Conservation (phyloP, 805 yeast genomes). For the Kockiozyma suomiensis region DNA sequence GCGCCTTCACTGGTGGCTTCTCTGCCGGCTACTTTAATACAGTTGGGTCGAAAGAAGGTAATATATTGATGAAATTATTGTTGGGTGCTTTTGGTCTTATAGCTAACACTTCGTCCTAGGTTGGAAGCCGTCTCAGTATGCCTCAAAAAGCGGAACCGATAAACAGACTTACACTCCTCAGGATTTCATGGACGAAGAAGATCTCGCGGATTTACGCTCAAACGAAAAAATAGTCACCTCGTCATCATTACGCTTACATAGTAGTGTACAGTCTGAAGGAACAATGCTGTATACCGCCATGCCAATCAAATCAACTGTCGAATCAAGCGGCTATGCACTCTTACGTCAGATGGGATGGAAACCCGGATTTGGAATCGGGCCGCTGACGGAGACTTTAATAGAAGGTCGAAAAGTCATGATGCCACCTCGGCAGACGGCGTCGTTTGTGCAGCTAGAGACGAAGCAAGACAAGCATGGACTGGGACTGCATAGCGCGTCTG, state of each 20-base stretch:
- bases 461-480: slow-evolving; percentile 28
- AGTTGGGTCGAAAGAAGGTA: slow-evolving; percentile 44
- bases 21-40: slow-evolving; percentile 43
- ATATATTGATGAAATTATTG: too few species aligned
- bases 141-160: slow-evolving; percentile 33
- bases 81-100: too few species aligned
- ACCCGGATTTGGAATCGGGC: slow-evolving; percentile 79
- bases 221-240: slow-evolving; percentile 27
- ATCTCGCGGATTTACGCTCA: slow-evolving; percentile 35
- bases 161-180: slow-evolving; percentile 32
- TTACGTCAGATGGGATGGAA: slow-evolving; percentile 81
- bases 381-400: slow-evolving; percentile 62
- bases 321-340: slow-evolving; percentile 70
- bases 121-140: slow-evolving; percentile 40
- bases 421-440: slow-evolving; percentile 28
- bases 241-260: not conserved
- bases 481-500: slow-evolving; percentile 29
- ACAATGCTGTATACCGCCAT: not conserved
- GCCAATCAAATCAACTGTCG: slow-evolving; percentile 35
- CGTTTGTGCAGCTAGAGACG: not conserved
- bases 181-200: slow-evolving; percentile 45
- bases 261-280: too few species aligned
- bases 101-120: slow-evolving; percentile 13
- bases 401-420: slow-evolving; percentile 25
- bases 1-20: slow-evolving; percentile 45